Evolutionary conservation across 768 basidiomycete species (phyloP).

Genomic region (Amanita phalloides): DNA sequence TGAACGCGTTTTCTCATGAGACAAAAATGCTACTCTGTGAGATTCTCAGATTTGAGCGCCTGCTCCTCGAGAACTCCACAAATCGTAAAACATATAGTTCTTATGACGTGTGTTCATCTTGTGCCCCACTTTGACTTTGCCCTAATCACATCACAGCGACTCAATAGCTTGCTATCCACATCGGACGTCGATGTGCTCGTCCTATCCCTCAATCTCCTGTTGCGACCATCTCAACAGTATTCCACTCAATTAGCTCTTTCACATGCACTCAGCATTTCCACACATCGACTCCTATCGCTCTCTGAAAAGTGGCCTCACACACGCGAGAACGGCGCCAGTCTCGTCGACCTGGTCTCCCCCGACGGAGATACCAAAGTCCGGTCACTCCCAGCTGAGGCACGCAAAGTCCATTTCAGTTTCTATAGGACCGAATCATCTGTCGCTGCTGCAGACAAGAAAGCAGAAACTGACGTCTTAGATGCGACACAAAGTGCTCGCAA

Average conservation of each 20-base stretch:
- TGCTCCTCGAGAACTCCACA: constrained; percentile 94
- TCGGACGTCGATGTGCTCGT: constrained; percentile 86
- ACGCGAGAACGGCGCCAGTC: constrained; percentile 69
- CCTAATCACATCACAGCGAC: constrained; percentile 42
- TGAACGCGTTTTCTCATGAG: constrained; percentile 62
- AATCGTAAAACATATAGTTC: constrained; percentile 94
- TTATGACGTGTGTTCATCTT: constrained; percentile 64
- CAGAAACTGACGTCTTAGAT: constrained; percentile 36
- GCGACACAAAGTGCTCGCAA: constrained; percentile 37
- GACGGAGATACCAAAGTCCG: constrained; percentile 44
- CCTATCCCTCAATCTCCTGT: constrained; percentile 70
- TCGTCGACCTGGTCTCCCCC: constrained; percentile 59
- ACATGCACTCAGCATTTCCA: constrained; percentile 72
- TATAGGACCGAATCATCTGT: constrained; percentile 47
- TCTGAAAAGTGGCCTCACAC: constrained; percentile 79
- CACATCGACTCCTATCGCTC: constrained; percentile 70
- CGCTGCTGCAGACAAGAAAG: constrained; percentile 34
- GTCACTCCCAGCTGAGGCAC: constrained; percentile 57
- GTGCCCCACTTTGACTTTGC: constrained; percentile 1
- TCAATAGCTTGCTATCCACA: constrained; percentile 80
- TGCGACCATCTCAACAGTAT: constrained; percentile 93
- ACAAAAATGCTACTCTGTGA: constrained; percentile 70
- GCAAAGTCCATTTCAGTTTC: constrained; percentile 75
- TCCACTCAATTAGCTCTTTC: constrained; percentile 80
- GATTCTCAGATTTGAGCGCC: constrained; percentile 79